Base-by-base conservation (phyloP, 495 filamentous ascomycete species). In the Pyronema domesticum region DNA sequence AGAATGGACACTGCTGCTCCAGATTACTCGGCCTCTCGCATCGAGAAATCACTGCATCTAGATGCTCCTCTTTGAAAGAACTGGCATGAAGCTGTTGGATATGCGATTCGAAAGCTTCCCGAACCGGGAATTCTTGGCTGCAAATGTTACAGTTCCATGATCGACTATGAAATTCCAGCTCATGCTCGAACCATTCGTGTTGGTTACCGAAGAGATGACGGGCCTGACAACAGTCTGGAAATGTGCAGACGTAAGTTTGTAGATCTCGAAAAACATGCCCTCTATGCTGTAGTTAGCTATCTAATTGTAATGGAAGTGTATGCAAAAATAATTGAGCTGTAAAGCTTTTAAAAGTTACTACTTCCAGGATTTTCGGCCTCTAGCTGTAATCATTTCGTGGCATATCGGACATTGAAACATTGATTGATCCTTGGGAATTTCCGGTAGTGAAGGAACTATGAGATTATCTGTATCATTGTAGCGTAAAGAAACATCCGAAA, bases 261-360 rank as follows among this genome's bases (percentile, higher is more conserved):
- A 63, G 17, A 55, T 65, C 62, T 14, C 39, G 10, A 19, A 65
- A 60, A 3, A 65, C 52, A 39, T 65, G 60, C 35, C 51, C 51
- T 33, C 57, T 58, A 17, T 46, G 8, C n/a, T n/a, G n/a, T n/a
- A n/a, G n/a, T n/a, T n/a, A n/a, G n/a, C n/a, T n/a, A n/a, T n/a
- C n/a, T n/a, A n/a, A n/a, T n/a, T n/a, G n/a, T n/a, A n/a, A n/a
- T n/a, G n/a, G n/a, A n/a, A n/a, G n/a, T n/a, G n/a, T n/a, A n/a
- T n/a, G n/a, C n/a, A n/a, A n/a, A n/a, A n/a, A n/a, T n/a, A n/a
- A n/a, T n/a, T n/a, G n/a, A n/a, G n/a, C n/a, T n/a, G n/a, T n/a
- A n/a, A n/a, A n/a, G n/a, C n/a, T n/a, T n/a, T n/a, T n/a, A n/a
- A n/a, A n/a, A n/a, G n/a, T n/a, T n/a, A n/a, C n/a, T n/a, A n/a